phyloP scores from a whole-genome alignment of 768 basidiomycete species.

The Russula emetica region DNA sequence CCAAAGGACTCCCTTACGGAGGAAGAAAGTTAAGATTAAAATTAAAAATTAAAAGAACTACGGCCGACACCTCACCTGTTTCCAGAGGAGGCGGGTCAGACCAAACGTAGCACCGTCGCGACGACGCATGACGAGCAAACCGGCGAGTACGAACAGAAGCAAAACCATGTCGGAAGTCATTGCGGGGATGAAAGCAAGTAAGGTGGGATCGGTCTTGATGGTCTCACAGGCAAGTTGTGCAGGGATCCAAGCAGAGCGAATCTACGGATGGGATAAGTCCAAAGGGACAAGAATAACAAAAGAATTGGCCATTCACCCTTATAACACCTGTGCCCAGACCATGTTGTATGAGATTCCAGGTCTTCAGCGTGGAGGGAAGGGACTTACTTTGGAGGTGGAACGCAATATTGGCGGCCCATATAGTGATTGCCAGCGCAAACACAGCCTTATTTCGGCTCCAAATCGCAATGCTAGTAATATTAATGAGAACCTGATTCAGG shows the following conservation, averaged over 20 bases:
- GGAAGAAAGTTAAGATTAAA: not conserved
- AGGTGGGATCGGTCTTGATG: not conserved
- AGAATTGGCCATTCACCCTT: not conserved
- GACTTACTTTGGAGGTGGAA: conserved; percentile 4
- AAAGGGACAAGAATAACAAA: not conserved
- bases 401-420: not conserved
- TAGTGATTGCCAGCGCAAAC: not conserved
- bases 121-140: not conserved
- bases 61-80: not conserved
- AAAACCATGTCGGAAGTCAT: not conserved
- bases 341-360: not conserved
- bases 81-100: not conserved
- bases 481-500: not conserved
- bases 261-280: not conserved
- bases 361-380: not conserved
- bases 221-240: not conserved
- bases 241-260: not conserved
- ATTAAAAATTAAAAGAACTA: not conserved
- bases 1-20: not conserved
- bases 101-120: not conserved
- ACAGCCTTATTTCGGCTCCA: not conserved
- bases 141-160: conserved; percentile 5
- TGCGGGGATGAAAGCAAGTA: not conserved
- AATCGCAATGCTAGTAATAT: not conserved
- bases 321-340: not conserved